Percentiles rank a stretch among this genome's conserved stretches.
These are phyloP conservation scores for Phytophthora fragariaefolia DNA, from an alignment of 352 stramenopile species.

Conservation along the genomic window DNA sequence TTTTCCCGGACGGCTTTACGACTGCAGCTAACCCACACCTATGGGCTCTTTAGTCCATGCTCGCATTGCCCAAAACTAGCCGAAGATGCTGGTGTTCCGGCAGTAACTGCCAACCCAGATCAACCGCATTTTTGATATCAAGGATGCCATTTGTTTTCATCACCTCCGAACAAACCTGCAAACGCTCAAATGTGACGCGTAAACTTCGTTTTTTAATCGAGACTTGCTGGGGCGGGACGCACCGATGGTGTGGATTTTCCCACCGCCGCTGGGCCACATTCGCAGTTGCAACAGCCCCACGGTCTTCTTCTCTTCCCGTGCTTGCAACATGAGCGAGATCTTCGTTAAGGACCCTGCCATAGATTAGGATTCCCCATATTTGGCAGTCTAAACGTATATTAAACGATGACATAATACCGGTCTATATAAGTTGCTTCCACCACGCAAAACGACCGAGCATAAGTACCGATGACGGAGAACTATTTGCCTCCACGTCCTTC, in stretches of 20 bases:
- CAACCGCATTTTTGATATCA: constrained; percentile 60
- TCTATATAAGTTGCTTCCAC: no score
- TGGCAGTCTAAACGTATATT: constrained; percentile 36
- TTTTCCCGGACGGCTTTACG: constrained; percentile 96
- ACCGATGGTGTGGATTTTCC: constrained; percentile 56
- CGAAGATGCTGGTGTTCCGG: constrained; percentile 83
- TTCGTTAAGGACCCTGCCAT: no score
- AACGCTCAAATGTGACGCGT: background rate
- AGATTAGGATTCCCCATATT: no score
- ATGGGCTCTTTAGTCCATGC: constrained; percentile 90
- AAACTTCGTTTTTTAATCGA: background rate
- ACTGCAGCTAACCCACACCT: constrained; percentile 94
- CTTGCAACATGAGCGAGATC: constrained; percentile 57
- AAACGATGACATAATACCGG: no score
- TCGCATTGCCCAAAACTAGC: constrained; percentile 93
- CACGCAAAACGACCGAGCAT: no score
- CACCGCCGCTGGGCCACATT: constrained; percentile 59
- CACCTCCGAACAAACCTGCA: constrained; percentile 38
- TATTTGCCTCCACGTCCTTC: constrained; percentile 41
- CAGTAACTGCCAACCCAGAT: constrained; percentile 89
- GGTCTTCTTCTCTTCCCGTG: constrained; percentile 62
- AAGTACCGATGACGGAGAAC: constrained; percentile 56
- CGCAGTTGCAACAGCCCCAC: constrained; percentile 64
- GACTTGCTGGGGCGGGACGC: constrained; percentile 11
- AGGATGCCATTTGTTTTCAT: constrained; percentile 73